Conservation (phyloP, 2,329 filamentous ascomycete species). For the Hymenoscyphus scutula region DNA sequence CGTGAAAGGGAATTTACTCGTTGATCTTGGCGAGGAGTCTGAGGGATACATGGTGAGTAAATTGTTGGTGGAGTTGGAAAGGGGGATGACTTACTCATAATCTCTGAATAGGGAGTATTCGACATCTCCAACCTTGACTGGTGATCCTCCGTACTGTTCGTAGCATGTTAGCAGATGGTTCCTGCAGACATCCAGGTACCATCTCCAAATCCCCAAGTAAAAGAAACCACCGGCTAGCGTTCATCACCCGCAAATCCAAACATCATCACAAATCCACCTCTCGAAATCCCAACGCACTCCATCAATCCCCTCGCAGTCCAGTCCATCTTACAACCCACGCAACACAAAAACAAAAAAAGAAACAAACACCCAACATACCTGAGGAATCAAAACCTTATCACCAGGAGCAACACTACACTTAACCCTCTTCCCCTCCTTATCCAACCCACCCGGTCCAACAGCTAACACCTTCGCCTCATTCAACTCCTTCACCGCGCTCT, state of each 20-base stretch:
- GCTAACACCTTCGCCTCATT: conserved; percentile 97
- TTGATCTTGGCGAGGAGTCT: conserved; percentile 68
- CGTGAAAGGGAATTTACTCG: conserved; percentile 12
- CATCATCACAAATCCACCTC: too few relatives aligned
- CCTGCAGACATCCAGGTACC: too few relatives aligned
- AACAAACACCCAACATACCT: conserved; percentile 55
- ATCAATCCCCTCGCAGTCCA: not conserved
- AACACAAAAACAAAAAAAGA: not conserved
- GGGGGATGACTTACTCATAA: conserved; percentile 71
- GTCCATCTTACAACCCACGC: not conserved
- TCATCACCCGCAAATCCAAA: not conserved
- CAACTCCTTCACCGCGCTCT: conserved; percentile 95
- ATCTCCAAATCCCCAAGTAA: too few relatives aligned
- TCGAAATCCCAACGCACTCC: conserved; percentile 5
- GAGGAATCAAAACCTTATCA: conserved; percentile 93
- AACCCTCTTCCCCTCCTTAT: conserved; percentile 86
- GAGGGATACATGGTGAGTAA: conserved; percentile 16
- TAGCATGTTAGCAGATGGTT: not conserved
- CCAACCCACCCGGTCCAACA: conserved; percentile 83
- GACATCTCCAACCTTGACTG: conserved; percentile 96
- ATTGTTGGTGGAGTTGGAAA: not conserved
- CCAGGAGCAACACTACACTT: conserved; percentile 78
- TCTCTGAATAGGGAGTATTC: conserved; percentile 96
- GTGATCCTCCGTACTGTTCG: conserved; percentile 80
- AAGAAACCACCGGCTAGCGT: conserved; percentile 29